Evolutionary conservation across 1,284 basidiomycete genomes (phyloP).

Genomic region (Cyathus pygmaeus): DNA sequence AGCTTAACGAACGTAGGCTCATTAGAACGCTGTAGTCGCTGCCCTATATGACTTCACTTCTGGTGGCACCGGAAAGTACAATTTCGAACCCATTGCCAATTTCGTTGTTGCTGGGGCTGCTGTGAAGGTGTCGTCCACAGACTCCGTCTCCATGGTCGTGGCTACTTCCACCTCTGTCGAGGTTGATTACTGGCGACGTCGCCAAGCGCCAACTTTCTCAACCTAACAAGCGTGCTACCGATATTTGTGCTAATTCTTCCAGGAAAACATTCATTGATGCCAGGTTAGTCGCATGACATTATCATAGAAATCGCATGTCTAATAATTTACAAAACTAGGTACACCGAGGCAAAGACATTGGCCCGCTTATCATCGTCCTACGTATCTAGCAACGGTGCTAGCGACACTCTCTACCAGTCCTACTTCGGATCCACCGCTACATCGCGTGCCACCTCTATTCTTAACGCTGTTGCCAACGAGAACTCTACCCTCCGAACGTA

Average conservation of each 20-base stretch:
- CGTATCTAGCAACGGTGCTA: conserved; percentile 39
- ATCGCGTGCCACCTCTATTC: conserved; percentile 36
- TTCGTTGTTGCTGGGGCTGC: conserved; percentile 38
- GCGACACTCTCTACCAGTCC: conserved; percentile 42
- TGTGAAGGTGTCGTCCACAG: conserved; percentile 16
- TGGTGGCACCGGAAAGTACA: conserved; percentile 42
- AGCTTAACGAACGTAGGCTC: background rate
- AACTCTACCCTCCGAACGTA: conserved; percentile 44
- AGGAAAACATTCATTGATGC: conserved; percentile 45
- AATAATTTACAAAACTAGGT: conserved; percentile 22
- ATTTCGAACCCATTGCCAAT: conserved; percentile 42
- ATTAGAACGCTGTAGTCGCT: conserved; percentile 37
- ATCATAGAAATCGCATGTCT: background rate
- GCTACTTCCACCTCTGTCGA: conserved; percentile 33
- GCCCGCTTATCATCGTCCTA: conserved; percentile 39
- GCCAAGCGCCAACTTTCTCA: conserved; percentile 33
- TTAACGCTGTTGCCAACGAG: conserved; percentile 45
- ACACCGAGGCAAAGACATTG: conserved; percentile 46
- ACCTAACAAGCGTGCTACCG: conserved; percentile 41
- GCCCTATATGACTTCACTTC: conserved; percentile 48
- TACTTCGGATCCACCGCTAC: conserved; percentile 46
- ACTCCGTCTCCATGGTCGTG: conserved; percentile 30
- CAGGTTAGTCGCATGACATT: conserved; percentile 23
- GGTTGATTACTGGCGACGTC: conserved; percentile 44
- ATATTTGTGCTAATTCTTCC: conserved; percentile 42